phyloP scores from a whole-genome alignment of 2,329 filamentous ascomycete genomes.

The Aspergillus phoenicis region DNA sequence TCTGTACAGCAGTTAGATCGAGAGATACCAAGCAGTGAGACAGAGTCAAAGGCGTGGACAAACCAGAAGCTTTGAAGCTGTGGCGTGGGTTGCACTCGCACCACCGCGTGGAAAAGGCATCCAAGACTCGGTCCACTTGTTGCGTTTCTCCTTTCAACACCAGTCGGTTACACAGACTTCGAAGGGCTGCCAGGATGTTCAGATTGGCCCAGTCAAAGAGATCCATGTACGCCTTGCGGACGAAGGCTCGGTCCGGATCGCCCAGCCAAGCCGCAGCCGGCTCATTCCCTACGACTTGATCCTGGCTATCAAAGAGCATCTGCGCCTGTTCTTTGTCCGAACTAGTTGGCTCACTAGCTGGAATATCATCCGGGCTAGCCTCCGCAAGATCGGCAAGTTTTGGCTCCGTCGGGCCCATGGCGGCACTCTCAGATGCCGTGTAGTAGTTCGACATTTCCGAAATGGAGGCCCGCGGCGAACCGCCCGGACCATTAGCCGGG shows the following conservation, averaged over 20 bases:
- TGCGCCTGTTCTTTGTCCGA: constrained; percentile 77
- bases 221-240: constrained; percentile 83
- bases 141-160: constrained; percentile 90
- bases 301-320: constrained; percentile 77
- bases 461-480: constrained; percentile 36
- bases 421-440: constrained; percentile 48
- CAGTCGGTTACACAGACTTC: constrained; percentile 78
- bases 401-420: constrained; percentile 36
- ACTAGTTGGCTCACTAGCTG: constrained; percentile 48
- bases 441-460: constrained; percentile 49
- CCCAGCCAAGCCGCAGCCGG: constrained; percentile 88
- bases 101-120: constrained; percentile 87
- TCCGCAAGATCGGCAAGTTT: constrained; percentile 23
- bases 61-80: constrained; percentile 86
- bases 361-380: constrained; percentile 22
- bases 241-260: constrained; percentile 54
- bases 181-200: constrained; percentile 76
- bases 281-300: constrained; percentile 76
- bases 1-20: constrained; percentile 56
- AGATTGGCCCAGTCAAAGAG: constrained; percentile 82
- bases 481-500: constrained; percentile 28
- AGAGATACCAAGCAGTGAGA: background rate
- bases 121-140: constrained; percentile 91
- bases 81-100: constrained; percentile 90
- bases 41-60: constrained; percentile 34